These are phyloP conservation scores for Zizania palustris DNA, from an alignment of 202 grass and related monocot species.

Conservation along the genomic window DNA sequence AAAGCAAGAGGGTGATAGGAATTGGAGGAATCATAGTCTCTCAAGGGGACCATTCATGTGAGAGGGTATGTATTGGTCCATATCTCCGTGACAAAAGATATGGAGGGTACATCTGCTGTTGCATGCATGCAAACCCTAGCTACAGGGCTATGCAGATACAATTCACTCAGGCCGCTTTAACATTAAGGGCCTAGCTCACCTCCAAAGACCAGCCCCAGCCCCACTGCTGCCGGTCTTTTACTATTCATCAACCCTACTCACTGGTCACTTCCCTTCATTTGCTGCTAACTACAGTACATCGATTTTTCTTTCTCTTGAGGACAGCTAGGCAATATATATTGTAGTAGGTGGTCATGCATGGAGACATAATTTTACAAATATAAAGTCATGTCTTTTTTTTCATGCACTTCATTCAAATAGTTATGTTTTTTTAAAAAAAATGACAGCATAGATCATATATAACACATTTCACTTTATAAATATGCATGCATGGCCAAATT, in stretches of 20 bases:
- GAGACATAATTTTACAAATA: not conserved
- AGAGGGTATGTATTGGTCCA: slow-evolving; percentile 48
- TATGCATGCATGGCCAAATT: no score
- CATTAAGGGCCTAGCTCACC: not conserved
- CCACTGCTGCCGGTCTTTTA: slow-evolving; percentile 44
- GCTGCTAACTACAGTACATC: not conserved
- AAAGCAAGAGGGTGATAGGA: not conserved
- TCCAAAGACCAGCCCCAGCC: slow-evolving; percentile 22
- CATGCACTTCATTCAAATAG: not conserved
- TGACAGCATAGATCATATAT: no score
- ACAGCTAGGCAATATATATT: not conserved
- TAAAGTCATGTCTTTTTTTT: not conserved
- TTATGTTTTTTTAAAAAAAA: not conserved
- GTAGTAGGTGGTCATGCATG: not conserved
- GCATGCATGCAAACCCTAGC: slow-evolving; percentile 61
- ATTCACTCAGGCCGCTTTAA: slow-evolving; percentile 45
- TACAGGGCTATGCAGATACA: slow-evolving; percentile 46
- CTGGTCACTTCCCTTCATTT: slow-evolving; percentile 2
- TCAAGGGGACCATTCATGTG: slow-evolving; percentile 54
- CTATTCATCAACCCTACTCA: slow-evolving; percentile 40
- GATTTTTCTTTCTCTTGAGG: not conserved
- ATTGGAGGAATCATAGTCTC: not conserved
- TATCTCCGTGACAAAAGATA: slow-evolving; percentile 45
- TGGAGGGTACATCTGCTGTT: slow-evolving; percentile 24
- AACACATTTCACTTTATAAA: no score